Base-by-base conservation (phyloP, 192 early-diverging fungal species). In the Entomortierella lignicola region DNA sequence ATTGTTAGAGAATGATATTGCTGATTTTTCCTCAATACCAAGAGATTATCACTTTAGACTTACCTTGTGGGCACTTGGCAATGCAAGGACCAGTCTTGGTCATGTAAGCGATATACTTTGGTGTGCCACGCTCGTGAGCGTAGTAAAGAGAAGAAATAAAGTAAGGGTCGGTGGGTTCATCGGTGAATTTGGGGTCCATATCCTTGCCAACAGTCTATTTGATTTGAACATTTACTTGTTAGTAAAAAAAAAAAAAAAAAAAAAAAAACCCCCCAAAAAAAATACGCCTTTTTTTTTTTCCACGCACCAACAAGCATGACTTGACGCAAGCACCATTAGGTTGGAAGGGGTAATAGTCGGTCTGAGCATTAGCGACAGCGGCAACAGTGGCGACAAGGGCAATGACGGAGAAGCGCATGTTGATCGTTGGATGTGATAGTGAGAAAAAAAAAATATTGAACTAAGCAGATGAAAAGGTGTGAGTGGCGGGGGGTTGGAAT, bases 381-480 rank as follows among this genome's bases (percentile, higher is more conserved):
- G 47, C 41, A 23, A 66, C 52, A 26, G 63, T n/a, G 50, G 64
- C 72, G 52, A 55, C 55, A 39, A 63, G 25, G 47, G 60, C 65
- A 47, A 66, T 56, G 31, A 66, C 32, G 25, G 63, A 69, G 62
- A 74, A 72, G 67, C 69, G 72, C 81, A 85, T 85, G 13, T 57
- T 60, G 21, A 37, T 18, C 25, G 25, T 37, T 30, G 51, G n/a
- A 12, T 23, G 44, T 54, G 52, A 27, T 54, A 23, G 55, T 44
- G 25, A 12, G n/a, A 26, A 7, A 32, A 44, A 13, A 23, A 39
- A 53, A 44, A 59, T n/a, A n/a, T n/a, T n/a, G n/a, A n/a, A n/a
- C n/a, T n/a, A 65, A 20, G 43, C 55, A 65, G 63, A 21, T 21
- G 47, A 25, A 10, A 5, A 15, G 18, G 29, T 27, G 23, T 5